Evolutionary conservation across 495 filamentous ascomycete species (phyloP).

Genomic region (Beverwykella pulmonaria): DNA sequence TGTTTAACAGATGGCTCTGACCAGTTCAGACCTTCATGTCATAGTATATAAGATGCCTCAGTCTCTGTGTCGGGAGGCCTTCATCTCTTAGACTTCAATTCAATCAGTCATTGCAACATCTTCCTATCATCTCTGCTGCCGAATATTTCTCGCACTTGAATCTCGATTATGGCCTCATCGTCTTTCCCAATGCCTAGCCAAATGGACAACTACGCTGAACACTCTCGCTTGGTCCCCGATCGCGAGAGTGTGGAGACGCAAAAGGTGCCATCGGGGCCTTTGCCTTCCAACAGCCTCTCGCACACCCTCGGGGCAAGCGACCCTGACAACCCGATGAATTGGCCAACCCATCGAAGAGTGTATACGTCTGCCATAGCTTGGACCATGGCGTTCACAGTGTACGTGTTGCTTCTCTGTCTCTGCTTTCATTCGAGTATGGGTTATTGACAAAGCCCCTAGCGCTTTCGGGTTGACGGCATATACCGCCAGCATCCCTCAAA

Average conservation of each 20-base stretch:
- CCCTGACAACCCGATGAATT: conserved; percentile 42
- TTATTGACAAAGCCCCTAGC: conserved; percentile 11
- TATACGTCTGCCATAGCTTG: conserved; percentile 40
- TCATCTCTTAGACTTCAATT: neutral
- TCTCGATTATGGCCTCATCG: neutral
- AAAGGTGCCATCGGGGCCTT: conserved; percentile 13
- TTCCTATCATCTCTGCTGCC: neutral
- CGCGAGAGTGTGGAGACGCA: conserved; percentile 20
- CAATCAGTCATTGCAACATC: neutral
- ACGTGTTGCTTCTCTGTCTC: conserved; percentile 16
- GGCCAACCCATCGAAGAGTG: conserved; percentile 34
- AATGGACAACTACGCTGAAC: neutral
- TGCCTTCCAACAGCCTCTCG: conserved; percentile 27
- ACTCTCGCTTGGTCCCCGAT: conserved; percentile 8
- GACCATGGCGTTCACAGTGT: conserved; percentile 47
- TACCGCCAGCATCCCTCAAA: conserved; percentile 23
- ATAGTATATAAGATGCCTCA: neutral
- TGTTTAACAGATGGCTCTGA: neutral
- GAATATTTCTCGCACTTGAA: neutral
- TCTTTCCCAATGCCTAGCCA: neutral
- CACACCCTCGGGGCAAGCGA: conserved; percentile 20
- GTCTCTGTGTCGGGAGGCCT: neutral
- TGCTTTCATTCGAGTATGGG: neutral
- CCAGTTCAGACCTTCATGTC: neutral
- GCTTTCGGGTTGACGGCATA: conserved; percentile 40